Evolutionary conservation across 139 green algal species (phyloP).

Genomic region (Asterochloris erici): DNA sequence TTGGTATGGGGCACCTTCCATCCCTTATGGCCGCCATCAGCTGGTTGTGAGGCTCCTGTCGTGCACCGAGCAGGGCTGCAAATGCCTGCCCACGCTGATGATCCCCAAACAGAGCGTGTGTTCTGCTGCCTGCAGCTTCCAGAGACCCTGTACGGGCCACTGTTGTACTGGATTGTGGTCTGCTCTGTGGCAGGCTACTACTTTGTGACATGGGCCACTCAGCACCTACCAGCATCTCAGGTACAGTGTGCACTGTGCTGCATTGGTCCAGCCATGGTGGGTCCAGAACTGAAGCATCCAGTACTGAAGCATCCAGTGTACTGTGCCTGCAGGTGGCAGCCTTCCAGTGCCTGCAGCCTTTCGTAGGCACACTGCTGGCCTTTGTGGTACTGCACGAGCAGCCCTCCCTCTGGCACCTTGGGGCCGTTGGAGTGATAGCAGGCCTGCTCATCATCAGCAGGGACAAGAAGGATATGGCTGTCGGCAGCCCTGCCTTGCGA

Average conservation of each 20-base stretch:
- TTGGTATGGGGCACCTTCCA: too few species aligned
- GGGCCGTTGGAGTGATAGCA: conserved; percentile 50
- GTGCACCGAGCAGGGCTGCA: too few species aligned
- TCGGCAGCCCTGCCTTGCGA: not conserved
- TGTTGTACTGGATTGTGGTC: conserved; percentile 63
- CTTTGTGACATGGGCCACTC: conserved; percentile 56
- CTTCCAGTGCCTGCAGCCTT: conserved; percentile 69
- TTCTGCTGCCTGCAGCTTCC: conserved; percentile 21
- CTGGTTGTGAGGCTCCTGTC: too few species aligned
- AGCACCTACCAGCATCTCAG: conserved; percentile 54
- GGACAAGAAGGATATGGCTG: conserved; percentile 18
- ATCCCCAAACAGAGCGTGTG: too few species aligned
- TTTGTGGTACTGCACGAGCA: conserved; percentile 51
- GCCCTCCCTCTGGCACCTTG: conserved; percentile 50
- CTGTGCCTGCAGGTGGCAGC: conserved; percentile 44
- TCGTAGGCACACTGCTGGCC: conserved; percentile 59
- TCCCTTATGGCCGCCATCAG: too few species aligned
- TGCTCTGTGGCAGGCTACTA: conserved; percentile 62
- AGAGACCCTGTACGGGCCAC: conserved; percentile 28
- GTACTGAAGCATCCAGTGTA: not conserved
- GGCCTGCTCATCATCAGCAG: conserved; percentile 49
- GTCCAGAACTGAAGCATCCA: not conserved
- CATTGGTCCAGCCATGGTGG: not conserved
- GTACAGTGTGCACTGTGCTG: conserved; percentile 10
- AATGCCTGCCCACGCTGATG: too few species aligned